Percentiles rank a stretch among this genome's conserved stretches.
Evolutionary conservation across 345 rosid species (phyloP).

Genomic region (Salix dunnii): DNA sequence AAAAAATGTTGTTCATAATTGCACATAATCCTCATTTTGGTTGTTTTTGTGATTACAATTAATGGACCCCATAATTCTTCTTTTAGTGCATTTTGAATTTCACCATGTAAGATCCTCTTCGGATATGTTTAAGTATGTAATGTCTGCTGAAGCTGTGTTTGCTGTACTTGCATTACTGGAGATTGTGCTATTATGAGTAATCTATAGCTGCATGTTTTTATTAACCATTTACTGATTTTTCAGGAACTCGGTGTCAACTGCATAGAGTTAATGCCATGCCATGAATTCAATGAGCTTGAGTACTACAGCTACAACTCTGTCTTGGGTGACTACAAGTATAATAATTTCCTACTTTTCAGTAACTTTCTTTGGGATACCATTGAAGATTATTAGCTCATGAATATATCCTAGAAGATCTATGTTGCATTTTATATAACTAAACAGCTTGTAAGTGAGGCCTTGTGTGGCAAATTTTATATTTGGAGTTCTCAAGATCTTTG

Average conservation of each 20-base stretch:
- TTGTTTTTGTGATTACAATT: background rate
- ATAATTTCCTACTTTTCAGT: constrained; percentile 14
- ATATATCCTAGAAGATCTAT: background rate
- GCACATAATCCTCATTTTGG: background rate
- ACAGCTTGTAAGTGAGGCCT: background rate
- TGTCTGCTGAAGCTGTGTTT: background rate
- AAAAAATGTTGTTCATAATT: background rate
- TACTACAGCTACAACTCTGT: constrained; percentile 79
- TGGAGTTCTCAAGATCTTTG: background rate
- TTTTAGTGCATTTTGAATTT: background rate
- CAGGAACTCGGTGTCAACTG: constrained; percentile 97
- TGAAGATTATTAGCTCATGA: constrained; percentile 8
- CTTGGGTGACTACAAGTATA: constrained; percentile 75
- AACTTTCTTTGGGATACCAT: constrained; percentile 8
- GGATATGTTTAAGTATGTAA: background rate
- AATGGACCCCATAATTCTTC: background rate
- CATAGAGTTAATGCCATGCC: constrained; percentile 96
- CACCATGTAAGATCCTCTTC: background rate
- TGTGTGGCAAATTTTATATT: background rate
- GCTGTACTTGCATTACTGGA: constrained; percentile 1
- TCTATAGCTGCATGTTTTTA: constrained; percentile 11
- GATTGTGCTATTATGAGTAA: background rate
- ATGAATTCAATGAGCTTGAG: constrained; percentile 96
- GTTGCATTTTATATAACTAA: background rate
- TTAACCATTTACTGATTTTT: constrained; percentile 27